Percentiles rank a stretch among this genome's conserved stretches.
phyloP scores from a whole-genome alignment of 2,329 filamentous ascomycete species.

The Sarocladiaceae sp. region DNA sequence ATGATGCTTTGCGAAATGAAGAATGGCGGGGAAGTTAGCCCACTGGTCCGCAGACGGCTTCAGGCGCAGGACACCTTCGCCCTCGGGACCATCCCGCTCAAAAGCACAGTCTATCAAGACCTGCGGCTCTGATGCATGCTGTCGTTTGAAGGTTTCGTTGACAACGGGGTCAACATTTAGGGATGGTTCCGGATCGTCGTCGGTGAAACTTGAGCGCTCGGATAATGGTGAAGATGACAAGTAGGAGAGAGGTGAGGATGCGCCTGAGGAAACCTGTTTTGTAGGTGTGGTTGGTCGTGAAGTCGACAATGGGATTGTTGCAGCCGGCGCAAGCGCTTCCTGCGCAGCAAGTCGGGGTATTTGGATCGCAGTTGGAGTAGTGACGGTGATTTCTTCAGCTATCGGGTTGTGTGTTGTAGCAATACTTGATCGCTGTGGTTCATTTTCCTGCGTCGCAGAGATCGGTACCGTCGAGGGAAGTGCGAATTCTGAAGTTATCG shows the following conservation, averaged over 20 bases:
- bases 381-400: too few relatives aligned
- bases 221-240: conserved; percentile 4
- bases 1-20: conserved; percentile 26
- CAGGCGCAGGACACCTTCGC: conserved; percentile 27
- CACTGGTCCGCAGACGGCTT: conserved; percentile 30
- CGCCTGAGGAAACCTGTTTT: background rate
- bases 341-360: too few relatives aligned
- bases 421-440: background rate
- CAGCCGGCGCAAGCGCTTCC: too few relatives aligned
- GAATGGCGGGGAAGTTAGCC: conserved; percentile 30
- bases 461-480: conserved; percentile 60
- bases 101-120: conserved; percentile 25
- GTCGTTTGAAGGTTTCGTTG: background rate
- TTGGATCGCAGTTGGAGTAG: too few relatives aligned
- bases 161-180: background rate
- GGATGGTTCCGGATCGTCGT: background rate
- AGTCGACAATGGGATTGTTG: too few relatives aligned
- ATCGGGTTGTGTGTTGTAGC: too few relatives aligned
- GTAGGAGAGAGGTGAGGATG: conserved; percentile 2
- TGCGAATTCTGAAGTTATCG: conserved; percentile 56
- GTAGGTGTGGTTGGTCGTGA: background rate
- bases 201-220: conserved; percentile 7
- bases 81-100: conserved; percentile 24
- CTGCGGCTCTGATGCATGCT: conserved; percentile 5
- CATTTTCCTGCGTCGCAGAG: background rate